A percentile compares a stretch with the other conserved stretches of the same genome.
Evolutionary conservation across 169 alveolate species (phyloP).

Genomic region (Plasmodium fragile): DNA sequence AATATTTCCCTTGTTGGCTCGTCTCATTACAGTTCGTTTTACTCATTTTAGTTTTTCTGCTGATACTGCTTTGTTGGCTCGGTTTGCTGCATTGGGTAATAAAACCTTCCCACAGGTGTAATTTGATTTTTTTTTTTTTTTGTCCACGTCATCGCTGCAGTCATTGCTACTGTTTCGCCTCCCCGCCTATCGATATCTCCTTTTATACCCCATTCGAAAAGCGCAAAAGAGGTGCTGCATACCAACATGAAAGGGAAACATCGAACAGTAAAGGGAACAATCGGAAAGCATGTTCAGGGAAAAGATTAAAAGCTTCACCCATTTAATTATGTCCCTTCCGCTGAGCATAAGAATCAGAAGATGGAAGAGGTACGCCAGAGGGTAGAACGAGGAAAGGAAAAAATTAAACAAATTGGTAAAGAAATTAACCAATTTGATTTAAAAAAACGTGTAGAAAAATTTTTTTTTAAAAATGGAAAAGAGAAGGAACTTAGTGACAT

Average conservation of each 20-base stretch:
- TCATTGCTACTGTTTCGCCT: neutral
- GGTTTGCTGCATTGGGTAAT: neutral
- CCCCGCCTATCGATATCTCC: neutral
- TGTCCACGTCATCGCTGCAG: neutral
- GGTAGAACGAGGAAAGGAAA: conserved; percentile 35
- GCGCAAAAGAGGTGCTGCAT: neutral
- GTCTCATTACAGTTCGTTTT: neutral
- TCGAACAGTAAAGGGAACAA: neutral
- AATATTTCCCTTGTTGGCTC: neutral
- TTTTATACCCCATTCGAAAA: neutral
- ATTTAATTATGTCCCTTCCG: neutral
- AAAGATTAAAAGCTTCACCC: neutral
- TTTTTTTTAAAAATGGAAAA: conserved; percentile 12
- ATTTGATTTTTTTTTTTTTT: neutral
- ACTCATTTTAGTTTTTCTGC: neutral
- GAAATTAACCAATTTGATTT: conserved; percentile 7
- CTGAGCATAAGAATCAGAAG: neutral
- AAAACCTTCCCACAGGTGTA: neutral
- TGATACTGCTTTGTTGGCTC: neutral
- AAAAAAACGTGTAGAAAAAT: conserved; percentile 27
- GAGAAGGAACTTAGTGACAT: conserved; percentile 55
- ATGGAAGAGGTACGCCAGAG: conserved; percentile 67
- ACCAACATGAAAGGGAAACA: neutral
- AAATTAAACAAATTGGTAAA: conserved; percentile 3
- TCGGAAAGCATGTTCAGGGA: neutral